Conservation (phyloP, 306 rosid species). For the Acacia acuminata region DNA sequence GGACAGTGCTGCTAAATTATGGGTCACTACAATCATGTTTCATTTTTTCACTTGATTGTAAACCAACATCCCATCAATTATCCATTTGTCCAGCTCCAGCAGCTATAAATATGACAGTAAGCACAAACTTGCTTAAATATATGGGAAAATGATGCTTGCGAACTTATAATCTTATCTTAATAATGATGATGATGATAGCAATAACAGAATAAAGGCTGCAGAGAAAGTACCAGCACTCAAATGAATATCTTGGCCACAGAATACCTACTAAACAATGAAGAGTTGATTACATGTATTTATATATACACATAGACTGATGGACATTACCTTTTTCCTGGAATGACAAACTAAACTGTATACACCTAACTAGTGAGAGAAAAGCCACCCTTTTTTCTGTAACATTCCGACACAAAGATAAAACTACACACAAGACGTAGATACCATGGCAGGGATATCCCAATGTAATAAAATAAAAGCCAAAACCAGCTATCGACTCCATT, state of each 20-base stretch:
- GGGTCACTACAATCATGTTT: not conserved
- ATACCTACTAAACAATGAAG: slow-evolving; percentile 54
- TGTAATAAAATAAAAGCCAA: slow-evolving; percentile 58
- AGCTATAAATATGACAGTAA: slow-evolving; percentile 6
- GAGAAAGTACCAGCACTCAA: slow-evolving; percentile 27
- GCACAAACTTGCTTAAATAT: not conserved
- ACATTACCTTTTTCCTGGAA: slow-evolving; percentile 59
- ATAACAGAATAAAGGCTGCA: not conserved
- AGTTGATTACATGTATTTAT: slow-evolving; percentile 81
- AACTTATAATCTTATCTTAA: slow-evolving; percentile 10
- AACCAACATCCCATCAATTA: slow-evolving; percentile 17
- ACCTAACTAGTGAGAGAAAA: slow-evolving; percentile 64
- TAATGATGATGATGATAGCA: not conserved
- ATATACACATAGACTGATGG: slow-evolving; percentile 52
- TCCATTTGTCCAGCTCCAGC: slow-evolving; percentile 24
- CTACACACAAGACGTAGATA: slow-evolving; percentile 56
- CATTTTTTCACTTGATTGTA: not conserved
- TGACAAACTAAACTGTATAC: slow-evolving; percentile 65
- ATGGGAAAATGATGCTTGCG: slow-evolving; percentile 29
- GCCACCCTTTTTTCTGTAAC: slow-evolving; percentile 43
- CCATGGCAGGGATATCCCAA: slow-evolving; percentile 49
- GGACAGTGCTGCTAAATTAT: slow-evolving; percentile 12
- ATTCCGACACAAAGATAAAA: slow-evolving; percentile 56
- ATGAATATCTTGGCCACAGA: slow-evolving; percentile 47
- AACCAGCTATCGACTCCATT: slow-evolving; percentile 63